Conservation (phyloP, 208 protist genomes). For the Leishmania arabica region DNA sequence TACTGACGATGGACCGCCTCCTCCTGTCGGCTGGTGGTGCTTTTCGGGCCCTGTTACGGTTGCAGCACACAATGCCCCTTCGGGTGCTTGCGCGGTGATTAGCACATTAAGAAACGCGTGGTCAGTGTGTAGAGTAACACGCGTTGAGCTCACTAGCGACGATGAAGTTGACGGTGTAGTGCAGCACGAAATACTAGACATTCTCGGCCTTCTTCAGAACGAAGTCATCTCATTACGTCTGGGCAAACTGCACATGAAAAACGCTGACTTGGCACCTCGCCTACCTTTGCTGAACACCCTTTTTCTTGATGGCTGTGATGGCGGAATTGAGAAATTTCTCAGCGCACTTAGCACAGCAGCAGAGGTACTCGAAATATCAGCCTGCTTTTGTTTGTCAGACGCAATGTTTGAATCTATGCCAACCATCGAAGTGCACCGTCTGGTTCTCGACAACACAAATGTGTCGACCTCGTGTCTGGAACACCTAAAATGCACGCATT, state of each 20-base stretch:
- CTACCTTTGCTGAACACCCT: background rate
- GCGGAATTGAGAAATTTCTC: conserved; percentile 7
- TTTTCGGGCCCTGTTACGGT: conserved; percentile 3
- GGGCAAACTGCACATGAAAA: conserved; percentile 4
- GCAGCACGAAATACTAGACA: background rate
- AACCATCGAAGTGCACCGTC: background rate
- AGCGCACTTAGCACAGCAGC: background rate
- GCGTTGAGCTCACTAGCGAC: conserved; percentile 8
- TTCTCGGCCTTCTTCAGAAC: background rate
- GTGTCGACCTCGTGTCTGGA: background rate
- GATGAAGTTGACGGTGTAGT: conserved; percentile 8
- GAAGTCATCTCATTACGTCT: conserved; percentile 5
- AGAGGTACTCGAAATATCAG: conserved; percentile 18
- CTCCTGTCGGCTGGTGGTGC: conserved; percentile 23
- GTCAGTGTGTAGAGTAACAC: background rate
- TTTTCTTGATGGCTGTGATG: conserved; percentile 6
- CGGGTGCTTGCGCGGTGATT: conserved; percentile 11
- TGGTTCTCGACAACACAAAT: conserved; percentile 29
- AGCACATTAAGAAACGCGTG: background rate
- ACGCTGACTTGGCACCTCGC: background rate
- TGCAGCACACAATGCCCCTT: background rate
- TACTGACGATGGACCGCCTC: background rate
- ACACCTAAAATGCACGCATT: conserved; percentile 1
- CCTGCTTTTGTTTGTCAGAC: background rate
- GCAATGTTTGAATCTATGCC: background rate